Evolutionary conservation across 75 land plant genomes (phyloP), one percentile per base, ranked within the genome.

Genomic region (Ceratopteris richardii): DNA sequence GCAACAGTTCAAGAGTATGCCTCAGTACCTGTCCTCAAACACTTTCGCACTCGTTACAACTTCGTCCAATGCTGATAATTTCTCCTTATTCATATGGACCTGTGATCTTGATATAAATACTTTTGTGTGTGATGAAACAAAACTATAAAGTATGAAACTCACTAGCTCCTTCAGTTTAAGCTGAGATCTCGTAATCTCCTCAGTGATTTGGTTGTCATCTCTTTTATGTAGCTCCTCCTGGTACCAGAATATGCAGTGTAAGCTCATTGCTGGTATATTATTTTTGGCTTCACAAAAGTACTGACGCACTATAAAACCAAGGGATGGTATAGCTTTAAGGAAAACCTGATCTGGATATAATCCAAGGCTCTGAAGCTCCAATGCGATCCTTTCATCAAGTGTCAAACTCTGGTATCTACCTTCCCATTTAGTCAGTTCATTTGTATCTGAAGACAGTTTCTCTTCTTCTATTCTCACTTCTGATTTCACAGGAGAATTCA

Each of bases 291-390:
- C n/a, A n/a, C 17, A 42, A 12, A 42, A 17, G 10, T 13, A 52
- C 14, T 20, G 20, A 20, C 12, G 23, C 60, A 42, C 22, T 9
- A 67, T 14, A 39, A 73, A 28, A n/a, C n/a, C n/a, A n/a, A n/a
- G n/a, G n/a, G n/a, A n/a, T n/a, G n/a, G n/a, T n/a, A n/a, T n/a
- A n/a, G n/a, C n/a, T n/a, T n/a, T n/a, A n/a, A n/a, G n/a, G n/a
- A n/a, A n/a, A 10, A 79, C 59, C 31, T 48, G 62, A 52, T 82
- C 96, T 26, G 82, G 85, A 44, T 60, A 71, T n/a, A 92, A 54
- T 52, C 90, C 96, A 58, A 88, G 67, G 39, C 81, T 78, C 31
- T 74, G 77, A 58, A 85, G 71, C 78, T 92, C 97, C 65, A 85
- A 33, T 7, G 67, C 58, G 60, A 92, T 73, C 66, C 80, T 77